Evolutionary conservation across 2,329 filamentous ascomycete species (phyloP).

Genomic region (Ceratocystis diversiconidia): DNA sequence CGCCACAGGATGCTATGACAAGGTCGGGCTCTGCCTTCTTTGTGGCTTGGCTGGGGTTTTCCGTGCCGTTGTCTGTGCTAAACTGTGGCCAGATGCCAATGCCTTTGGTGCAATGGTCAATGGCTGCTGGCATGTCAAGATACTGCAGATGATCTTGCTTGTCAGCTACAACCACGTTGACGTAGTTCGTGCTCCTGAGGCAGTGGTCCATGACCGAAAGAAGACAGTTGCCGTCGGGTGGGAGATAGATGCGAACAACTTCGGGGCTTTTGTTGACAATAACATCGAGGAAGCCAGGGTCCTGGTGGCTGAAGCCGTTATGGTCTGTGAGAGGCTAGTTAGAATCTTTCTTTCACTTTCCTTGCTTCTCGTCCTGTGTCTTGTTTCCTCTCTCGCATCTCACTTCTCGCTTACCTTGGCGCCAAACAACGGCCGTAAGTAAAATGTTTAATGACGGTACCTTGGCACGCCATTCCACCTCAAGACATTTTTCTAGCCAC

Average conservation of each 20-base stretch:
- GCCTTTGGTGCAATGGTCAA: slow-evolving; percentile 65
- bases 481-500: slow-evolving; percentile 70
- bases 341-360: background rate
- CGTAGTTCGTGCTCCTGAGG: slow-evolving; percentile 58
- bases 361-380: too few species aligned
- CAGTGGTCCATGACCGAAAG: slow-evolving; percentile 66
- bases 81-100: slow-evolving; percentile 67
- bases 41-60: background rate
- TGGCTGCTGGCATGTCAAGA: slow-evolving; percentile 56
- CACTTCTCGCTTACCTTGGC: slow-evolving; percentile 33
- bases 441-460: slow-evolving; percentile 67
- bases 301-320: slow-evolving; percentile 72
- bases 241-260: slow-evolving; percentile 67
- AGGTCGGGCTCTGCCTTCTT: slow-evolving; percentile 46
- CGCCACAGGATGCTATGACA: slow-evolving; percentile 63
- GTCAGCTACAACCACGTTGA: slow-evolving; percentile 68
- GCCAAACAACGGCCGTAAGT: slow-evolving; percentile 64
- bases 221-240: slow-evolving; percentile 65
- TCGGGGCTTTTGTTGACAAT: slow-evolving; percentile 69
- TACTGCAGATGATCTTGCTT: slow-evolving; percentile 69
- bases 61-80: slow-evolving; percentile 48
- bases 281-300: slow-evolving; percentile 67
- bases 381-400: too few species aligned
- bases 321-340: slow-evolving; percentile 37
- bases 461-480: slow-evolving; percentile 62